phyloP scores from a whole-genome alignment of 306 rosid genomes.

The Sphenostylis stenocarpa region DNA sequence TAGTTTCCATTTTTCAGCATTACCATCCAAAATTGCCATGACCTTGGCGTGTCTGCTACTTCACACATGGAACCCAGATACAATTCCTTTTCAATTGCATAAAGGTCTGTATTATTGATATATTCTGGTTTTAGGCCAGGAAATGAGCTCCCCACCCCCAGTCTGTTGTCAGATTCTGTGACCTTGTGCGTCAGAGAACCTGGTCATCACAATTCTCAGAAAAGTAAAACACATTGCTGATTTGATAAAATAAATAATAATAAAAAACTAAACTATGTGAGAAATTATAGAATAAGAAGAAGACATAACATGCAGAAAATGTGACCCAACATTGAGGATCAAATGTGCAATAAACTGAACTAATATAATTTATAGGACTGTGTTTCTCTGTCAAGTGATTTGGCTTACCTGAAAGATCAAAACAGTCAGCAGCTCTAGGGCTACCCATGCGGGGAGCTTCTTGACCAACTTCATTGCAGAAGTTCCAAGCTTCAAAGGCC shows the following conservation, averaged over 20 bases:
- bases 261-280: neutral
- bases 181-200: conserved; percentile 53
- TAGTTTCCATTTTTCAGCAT: conserved; percentile 86
- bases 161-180: conserved; percentile 50
- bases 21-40: conserved; percentile 94
- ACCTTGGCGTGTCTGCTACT: conserved; percentile 53
- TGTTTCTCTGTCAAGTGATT: neutral
- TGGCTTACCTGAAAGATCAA: conserved; percentile 60
- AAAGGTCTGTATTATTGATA: conserved; percentile 53
- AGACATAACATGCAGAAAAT: neutral
- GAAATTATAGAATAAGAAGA: neutral
- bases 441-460: conserved; percentile 83
- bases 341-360: neutral
- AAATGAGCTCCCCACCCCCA: conserved; percentile 62
- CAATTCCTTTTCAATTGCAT: conserved; percentile 67
- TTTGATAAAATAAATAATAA: neutral
- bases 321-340: neutral
- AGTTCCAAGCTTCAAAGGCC: conserved; percentile 91
- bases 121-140: conserved; percentile 36
- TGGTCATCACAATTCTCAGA: conserved; percentile 34
- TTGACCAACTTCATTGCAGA: conserved; percentile 84
- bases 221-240: neutral
- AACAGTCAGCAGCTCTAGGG: conserved; percentile 86
- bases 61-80: conserved; percentile 71
- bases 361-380: neutral